Evolutionary conservation across 2,329 filamentous ascomycete species (phyloP).

Genomic region (Cadophora sp.): DNA sequence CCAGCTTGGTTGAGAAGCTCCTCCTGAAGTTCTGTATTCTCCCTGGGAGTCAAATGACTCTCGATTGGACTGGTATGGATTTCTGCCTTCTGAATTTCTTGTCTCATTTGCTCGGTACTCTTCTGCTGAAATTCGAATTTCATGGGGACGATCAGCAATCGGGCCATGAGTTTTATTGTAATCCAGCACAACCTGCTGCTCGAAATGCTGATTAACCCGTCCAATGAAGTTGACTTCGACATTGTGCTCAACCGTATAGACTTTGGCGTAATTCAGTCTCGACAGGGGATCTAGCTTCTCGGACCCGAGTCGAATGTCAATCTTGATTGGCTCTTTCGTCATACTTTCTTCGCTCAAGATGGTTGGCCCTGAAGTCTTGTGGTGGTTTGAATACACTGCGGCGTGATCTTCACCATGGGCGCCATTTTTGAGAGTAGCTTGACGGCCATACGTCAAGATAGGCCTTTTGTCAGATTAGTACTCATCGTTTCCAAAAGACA

Average conservation of each 20-base stretch:
- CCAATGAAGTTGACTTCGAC: slow-evolving; percentile 40
- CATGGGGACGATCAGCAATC: background rate
- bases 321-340: too few species aligned
- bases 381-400: slow-evolving; percentile 2
- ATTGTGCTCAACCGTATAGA: slow-evolving; percentile 43
- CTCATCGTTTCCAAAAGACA: too few species aligned
- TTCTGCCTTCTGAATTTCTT: too few species aligned
- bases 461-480: background rate
- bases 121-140: background rate
- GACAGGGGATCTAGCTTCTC: slow-evolving; percentile 29
- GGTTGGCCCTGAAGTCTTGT: background rate
- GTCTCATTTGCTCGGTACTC: too few species aligned
- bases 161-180: background rate
- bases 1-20: too few species aligned
- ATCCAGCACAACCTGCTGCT: background rate
- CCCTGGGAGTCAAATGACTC: too few species aligned
- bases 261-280: slow-evolving; percentile 41
- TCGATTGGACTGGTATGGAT: too few species aligned
- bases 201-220: background rate
- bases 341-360: too few species aligned
- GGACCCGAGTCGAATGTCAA: background rate
- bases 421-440: slow-evolving; percentile 28
- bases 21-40: too few species aligned
- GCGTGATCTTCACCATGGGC: slow-evolving; percentile 19
- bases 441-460: slow-evolving; percentile 23